These are phyloP conservation scores for Saturnispora hagleri DNA, from an alignment of 805 yeast species.

Conservation along the genomic window DNA sequence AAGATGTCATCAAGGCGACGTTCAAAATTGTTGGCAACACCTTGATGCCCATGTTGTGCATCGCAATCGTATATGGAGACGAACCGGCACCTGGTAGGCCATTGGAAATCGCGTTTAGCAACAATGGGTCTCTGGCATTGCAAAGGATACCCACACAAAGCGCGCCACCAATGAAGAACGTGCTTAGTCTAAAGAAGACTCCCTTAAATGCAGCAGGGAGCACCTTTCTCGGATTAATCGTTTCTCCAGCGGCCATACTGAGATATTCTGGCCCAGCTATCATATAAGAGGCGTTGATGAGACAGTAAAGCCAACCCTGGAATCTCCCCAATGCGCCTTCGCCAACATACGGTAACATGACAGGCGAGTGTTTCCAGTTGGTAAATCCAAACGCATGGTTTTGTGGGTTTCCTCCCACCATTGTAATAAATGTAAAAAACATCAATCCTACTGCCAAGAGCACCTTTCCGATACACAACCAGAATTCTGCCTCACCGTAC, in stretches of 20 bases:
- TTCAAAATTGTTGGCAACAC: conserved; percentile 69
- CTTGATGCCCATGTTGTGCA: conserved; percentile 53
- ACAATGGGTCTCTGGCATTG: conserved; percentile 32
- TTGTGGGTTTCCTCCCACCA: conserved; percentile 50
- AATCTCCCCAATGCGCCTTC: conserved; percentile 36
- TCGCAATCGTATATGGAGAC: conserved; percentile 76
- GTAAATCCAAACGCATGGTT: conserved; percentile 45
- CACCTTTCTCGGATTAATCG: conserved; percentile 35
- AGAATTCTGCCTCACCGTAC: conserved; percentile 45
- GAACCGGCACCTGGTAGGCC: conserved; percentile 38
- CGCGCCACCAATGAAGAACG: conserved; percentile 41
- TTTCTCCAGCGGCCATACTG: conserved; percentile 39
- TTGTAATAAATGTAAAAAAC: conserved; percentile 41
- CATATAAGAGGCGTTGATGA: conserved; percentile 59
- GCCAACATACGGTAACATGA: conserved; percentile 26
- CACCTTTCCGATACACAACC: conserved; percentile 38
- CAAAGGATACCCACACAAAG: conserved; percentile 38
- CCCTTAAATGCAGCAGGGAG: conserved; percentile 38
- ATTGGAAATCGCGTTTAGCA: conserved; percentile 27
- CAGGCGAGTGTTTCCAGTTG: conserved; percentile 32
- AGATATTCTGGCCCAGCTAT: conserved; percentile 53
- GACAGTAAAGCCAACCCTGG: conserved; percentile 42
- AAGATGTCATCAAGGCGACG: conserved; percentile 61
- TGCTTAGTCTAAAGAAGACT: conserved; percentile 34
- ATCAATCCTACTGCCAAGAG: conserved; percentile 39